These are phyloP conservation scores for Pseudonectria foliicola DNA, from an alignment of 2,329 filamentous ascomycete species.

Conservation along the genomic window DNA sequence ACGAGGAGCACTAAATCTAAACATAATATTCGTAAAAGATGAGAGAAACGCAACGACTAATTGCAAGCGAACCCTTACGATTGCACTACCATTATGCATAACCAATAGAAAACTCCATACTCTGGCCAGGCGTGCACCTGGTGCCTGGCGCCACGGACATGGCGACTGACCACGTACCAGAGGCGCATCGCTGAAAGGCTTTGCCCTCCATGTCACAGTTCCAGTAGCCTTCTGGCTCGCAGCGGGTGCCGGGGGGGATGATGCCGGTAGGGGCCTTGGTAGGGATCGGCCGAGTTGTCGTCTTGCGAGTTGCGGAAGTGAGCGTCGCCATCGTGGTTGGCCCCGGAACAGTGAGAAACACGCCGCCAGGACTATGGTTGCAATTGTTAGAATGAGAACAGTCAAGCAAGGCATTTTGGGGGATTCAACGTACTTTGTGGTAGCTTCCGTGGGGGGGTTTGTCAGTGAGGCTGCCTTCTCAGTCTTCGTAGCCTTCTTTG, in stretches of 20 bases:
- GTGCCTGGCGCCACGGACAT: conserved; percentile 48
- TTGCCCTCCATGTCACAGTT: conserved; percentile 50
- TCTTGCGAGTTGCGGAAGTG: no score
- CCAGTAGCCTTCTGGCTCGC: conserved; percentile 44
- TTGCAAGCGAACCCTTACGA: no score
- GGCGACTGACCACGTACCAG: conserved; percentile 44
- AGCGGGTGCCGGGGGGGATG: conserved; percentile 9
- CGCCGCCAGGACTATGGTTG: conserved; percentile 32
- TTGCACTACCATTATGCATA: no score
- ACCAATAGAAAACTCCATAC: no score
- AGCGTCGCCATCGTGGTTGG: conserved; percentile 9
- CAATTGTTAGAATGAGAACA: conserved; percentile 11
- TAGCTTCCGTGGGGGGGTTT: no score
- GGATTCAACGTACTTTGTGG: conserved; percentile 20
- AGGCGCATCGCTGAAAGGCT: conserved; percentile 56
- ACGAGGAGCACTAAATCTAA: no score
- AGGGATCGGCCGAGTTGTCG: no score
- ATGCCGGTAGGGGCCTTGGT: conserved; percentile 8
- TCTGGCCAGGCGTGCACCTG: conserved; percentile 33
- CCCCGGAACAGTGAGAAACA: conserved; percentile 33
- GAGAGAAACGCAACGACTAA: no score
- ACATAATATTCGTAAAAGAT: no score
- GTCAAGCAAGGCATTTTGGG: conserved; percentile 3
- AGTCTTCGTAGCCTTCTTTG: no score
- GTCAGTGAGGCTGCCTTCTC: no score